phyloP scores from a whole-genome alignment of 371 early-diverging fungal genomes.

The Mortierella sp. region DNA sequence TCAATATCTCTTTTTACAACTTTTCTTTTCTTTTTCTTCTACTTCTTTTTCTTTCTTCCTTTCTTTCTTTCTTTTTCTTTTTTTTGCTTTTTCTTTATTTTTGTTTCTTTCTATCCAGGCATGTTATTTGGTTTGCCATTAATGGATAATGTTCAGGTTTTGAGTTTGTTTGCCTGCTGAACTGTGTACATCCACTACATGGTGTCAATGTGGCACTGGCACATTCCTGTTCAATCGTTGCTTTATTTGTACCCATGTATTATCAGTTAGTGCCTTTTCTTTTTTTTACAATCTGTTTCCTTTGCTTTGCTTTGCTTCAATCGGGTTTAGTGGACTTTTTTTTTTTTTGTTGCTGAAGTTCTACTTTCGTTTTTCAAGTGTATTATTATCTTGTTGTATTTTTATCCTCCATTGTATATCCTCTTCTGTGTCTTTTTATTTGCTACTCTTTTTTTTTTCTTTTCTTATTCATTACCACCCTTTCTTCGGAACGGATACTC shows the following conservation, averaged over 20 bases:
- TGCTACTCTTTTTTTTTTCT: slow-evolving; percentile 10
- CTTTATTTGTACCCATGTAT: slow-evolving; percentile 15
- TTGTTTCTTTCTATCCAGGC: slow-evolving; percentile 25
- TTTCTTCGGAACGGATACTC: slow-evolving; percentile 7
- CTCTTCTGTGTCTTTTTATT: slow-evolving; percentile 11
- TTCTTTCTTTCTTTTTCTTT: background rate
- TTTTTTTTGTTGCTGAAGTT: slow-evolving; percentile 21
- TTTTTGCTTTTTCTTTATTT: background rate
- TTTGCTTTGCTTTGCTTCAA: slow-evolving; percentile 1
- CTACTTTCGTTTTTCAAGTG: slow-evolving; percentile 17
- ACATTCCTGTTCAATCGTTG: slow-evolving; percentile 7
- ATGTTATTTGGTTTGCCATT: slow-evolving; percentile 38
- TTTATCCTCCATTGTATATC: slow-evolving; percentile 27
- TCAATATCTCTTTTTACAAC: background rate
- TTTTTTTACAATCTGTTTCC: background rate
- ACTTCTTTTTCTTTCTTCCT: background rate
- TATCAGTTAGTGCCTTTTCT: slow-evolving; percentile 11
- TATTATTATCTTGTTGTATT: slow-evolving; percentile 36
- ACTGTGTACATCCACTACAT: slow-evolving; percentile 4
- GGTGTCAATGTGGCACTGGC: background rate
- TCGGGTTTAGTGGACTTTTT: slow-evolving; percentile 17
- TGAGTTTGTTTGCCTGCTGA: background rate
- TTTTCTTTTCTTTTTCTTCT: background rate
- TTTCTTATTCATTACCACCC: slow-evolving; percentile 6
- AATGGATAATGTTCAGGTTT: slow-evolving; percentile 22